These are phyloP conservation scores for Colletotrichum cordylinicola DNA, from an alignment of 2,329 filamentous ascomycete species.

Conservation along the genomic window DNA sequence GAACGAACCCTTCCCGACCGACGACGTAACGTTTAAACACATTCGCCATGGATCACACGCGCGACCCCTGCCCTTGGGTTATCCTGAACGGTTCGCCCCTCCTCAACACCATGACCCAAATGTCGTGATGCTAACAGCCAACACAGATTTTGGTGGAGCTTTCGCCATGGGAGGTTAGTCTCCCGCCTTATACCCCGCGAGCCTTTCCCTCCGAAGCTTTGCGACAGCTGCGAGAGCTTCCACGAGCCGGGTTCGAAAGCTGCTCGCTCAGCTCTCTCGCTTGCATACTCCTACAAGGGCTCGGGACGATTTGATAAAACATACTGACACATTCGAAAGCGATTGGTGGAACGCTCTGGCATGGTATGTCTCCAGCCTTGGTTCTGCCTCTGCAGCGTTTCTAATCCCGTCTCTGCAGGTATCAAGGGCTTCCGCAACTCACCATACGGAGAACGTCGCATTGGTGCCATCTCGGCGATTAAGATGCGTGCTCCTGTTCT, in stretches of 20 bases:
- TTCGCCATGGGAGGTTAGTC: constrained; percentile 81
- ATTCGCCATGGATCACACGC: constrained; percentile 83
- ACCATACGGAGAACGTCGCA: constrained; percentile 90
- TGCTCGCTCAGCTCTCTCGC: not conserved
- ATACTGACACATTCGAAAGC: constrained; percentile 37
- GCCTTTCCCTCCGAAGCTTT: not conserved
- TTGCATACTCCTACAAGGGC: not conserved
- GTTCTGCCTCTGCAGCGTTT: accelerated
- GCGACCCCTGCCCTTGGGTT: constrained; percentile 97
- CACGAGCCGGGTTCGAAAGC: not conserved
- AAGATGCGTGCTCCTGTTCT: constrained; percentile 96
- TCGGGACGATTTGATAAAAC: not conserved
- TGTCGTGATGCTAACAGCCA: not conserved
- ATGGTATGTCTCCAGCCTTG: constrained; percentile 57
- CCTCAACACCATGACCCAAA: not conserved
- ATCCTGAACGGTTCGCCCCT: constrained; percentile 63
- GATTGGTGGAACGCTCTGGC: constrained; percentile 87
- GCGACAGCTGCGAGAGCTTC: not conserved
- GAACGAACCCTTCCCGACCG: not conserved
- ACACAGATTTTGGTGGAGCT: constrained; percentile 83
- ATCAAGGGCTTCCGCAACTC: constrained; percentile 93
- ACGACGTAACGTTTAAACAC: not conserved
- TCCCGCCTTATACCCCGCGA: accelerated
- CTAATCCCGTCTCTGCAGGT: not conserved
- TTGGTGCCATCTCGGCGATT: constrained; percentile 95